Evolutionary conservation across 2,329 filamentous ascomycete species (phyloP), one percentile per base, ranked within the genome.

Genomic region (Penicillium sp.): DNA sequence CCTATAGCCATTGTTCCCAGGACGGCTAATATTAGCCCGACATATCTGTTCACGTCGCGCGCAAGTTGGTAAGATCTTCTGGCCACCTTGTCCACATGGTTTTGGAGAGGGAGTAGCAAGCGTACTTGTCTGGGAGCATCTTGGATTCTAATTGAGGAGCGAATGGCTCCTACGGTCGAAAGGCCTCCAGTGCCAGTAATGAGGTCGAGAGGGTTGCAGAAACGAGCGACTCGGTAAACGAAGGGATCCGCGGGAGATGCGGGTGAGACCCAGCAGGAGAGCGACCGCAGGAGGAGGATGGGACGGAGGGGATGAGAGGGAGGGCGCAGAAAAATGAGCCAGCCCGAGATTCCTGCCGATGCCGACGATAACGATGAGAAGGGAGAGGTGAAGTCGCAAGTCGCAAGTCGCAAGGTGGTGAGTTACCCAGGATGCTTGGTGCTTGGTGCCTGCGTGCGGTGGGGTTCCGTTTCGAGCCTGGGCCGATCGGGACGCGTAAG

Each of bases 1-100:
- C 67, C 67, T 43, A 73, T 73, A 33, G 68, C 69, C 62, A 72
- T 62, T 33, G 70, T 72, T n/a, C 70, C 73, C 32, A 66, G 43
- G 41, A 73, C 69, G 60, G 70, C 70, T 53, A 73, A 51, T 36
- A 66, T 58, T 37, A 73, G 61, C 42, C 70, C 70, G 45, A 73
- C 62, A 58, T 72, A 73, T 59, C 70, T 73, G 36, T 25, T 44
- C 44, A 19, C 23, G 47, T 18, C 41, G 32, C 41, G 51, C 47
- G 44, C 41, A 37, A 29, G 30, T 15, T 33, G 33, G 51, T 59
- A 51, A 58, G 52, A 35, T 40, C 41, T 42, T 42, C 35, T 44
- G 38, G 33, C 36, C 44, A 48, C 17, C 18, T 39, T 47, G 47
- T 38, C 41, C 44, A 29, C 27, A 40, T n/a, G 33, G 31, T 35